These are phyloP conservation scores for Blattamonas nauphoetae DNA, from an alignment of 78 protist genomes.

Conservation along the genomic window DNA sequence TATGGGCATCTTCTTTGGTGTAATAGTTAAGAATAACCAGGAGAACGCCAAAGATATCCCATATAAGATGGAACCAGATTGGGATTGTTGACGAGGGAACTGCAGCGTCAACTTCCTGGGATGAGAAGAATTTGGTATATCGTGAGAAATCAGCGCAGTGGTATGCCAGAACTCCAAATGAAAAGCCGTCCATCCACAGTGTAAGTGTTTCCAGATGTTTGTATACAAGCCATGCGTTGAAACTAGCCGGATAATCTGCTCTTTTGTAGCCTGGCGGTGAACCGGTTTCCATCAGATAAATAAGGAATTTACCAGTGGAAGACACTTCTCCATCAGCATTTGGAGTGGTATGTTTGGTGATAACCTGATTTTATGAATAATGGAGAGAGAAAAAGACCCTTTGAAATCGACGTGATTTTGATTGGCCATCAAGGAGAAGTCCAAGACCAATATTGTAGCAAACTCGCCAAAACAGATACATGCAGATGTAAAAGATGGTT, in stretches of 20 bases:
- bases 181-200: background rate
- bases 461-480: background rate
- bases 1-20: background rate
- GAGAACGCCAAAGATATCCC: background rate
- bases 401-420: background rate
- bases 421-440: background rate
- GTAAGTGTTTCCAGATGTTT: background rate
- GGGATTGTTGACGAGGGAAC: background rate
- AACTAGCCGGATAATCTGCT: background rate
- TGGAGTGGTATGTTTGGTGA: background rate
- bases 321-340: background rate
- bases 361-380: background rate
- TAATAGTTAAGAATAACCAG: background rate
- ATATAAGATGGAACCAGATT: background rate
- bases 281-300: background rate
- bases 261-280: background rate
- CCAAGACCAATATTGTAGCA: background rate
- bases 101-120: background rate
- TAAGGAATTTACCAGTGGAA: background rate
- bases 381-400: background rate
- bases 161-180: background rate
- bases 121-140: background rate
- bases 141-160: background rate
- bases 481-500: background rate
- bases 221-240: background rate